Conservation (phyloP, 2,329 filamentous ascomycete species). For the Dothideomycetidae sp. region DNA sequence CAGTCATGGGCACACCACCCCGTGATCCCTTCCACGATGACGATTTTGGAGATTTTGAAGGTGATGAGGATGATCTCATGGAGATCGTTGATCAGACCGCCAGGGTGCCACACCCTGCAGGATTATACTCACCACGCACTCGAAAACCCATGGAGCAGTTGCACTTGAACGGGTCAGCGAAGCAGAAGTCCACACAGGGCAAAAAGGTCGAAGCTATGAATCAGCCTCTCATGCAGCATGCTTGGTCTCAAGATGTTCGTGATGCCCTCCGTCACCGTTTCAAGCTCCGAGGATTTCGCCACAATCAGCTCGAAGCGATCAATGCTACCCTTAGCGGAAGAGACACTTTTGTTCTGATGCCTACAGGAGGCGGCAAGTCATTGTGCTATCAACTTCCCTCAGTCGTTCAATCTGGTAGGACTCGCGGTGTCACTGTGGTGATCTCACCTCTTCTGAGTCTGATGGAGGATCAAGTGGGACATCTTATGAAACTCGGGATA, state of each 20-base stretch:
- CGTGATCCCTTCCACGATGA: slow-evolving; percentile 10
- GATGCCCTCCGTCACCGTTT: slow-evolving; percentile 70
- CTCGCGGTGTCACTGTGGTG: slow-evolving; percentile 76
- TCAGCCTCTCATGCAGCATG: slow-evolving; percentile 40
- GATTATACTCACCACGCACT: slow-evolving; percentile 10
- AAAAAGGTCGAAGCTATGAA: slow-evolving; percentile 16
- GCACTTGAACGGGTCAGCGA: slow-evolving; percentile 4
- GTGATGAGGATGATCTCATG: slow-evolving; percentile 22
- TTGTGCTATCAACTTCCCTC: slow-evolving; percentile 93
- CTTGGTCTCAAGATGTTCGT: slow-evolving; percentile 80
- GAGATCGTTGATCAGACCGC: slow-evolving; percentile 24
- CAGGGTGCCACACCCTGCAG: slow-evolving; percentile 14
- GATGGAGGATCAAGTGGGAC: slow-evolving; percentile 93
- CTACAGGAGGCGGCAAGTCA: slow-evolving; percentile 92
- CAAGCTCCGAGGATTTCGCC: slow-evolving; percentile 70
- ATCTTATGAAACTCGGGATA: slow-evolving; percentile 60
- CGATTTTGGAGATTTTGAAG: slow-evolving; percentile 16
- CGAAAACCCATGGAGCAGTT: slow-evolving; percentile 6
- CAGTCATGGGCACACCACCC: slow-evolving; percentile 1
- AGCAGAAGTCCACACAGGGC: slow-evolving; percentile 7
- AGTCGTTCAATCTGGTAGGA: slow-evolving; percentile 65
- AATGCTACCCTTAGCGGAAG: slow-evolving; percentile 79
- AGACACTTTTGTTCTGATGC: slow-evolving; percentile 93
- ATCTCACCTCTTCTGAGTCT: slow-evolving; percentile 89
- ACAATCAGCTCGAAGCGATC: slow-evolving; percentile 88